Evolutionary conservation across 768 basidiomycete genomes (phyloP), one percentile per base, ranked within the genome.

Genomic region (Tremella fuciformis): DNA sequence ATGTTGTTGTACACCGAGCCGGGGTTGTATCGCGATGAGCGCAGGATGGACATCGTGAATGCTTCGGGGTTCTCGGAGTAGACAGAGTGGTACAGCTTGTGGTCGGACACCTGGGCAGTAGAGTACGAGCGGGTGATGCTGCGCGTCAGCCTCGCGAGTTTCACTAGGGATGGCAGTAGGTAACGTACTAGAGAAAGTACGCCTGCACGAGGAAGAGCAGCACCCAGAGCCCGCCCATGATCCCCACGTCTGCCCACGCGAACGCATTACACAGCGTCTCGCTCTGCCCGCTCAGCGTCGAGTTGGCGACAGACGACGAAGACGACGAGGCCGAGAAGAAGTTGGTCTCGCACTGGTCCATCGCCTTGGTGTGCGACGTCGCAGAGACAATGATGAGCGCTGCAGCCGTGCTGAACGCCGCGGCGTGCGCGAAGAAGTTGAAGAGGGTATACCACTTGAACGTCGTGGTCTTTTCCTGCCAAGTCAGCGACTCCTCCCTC

Each of bases 191-290:
- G 50, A 66, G 50, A 57, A 71, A 66, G 67, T 85, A 66, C 76
- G 87, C 87, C 75, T 94, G 91, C 37, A 88, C 79, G 60, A 86
- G 79, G n/a, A 83, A 83, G 24, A 96, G 80, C 15, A 96, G 70
- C 9, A 88, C 77, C 89, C 92, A 97, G 6, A 96, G 80, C 8
- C 84, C 89, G 18, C 82, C 87, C 91, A 98, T 93, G 56, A 97
- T 79, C 38, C 93, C 93, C 13, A 96, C 80, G 67, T 89, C 88
- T 9, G 90, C 88, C 89, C 91, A 96, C 3, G 91, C 82, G 72
- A 97, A 94, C 55, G 96, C 87, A 48, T 86, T 81, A 78, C 96
- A 99, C 21, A 98, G 81, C 4, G 83, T 84, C 37, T 85, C 76
- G 6, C 85, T 88, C 73, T 90, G 58, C 65, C 70, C 13, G 78